A percentile compares a stretch with the other conserved stretches of the same genome.
Conservation (phyloP, 1,139 yeast species). For the Candida albicans region DNA sequence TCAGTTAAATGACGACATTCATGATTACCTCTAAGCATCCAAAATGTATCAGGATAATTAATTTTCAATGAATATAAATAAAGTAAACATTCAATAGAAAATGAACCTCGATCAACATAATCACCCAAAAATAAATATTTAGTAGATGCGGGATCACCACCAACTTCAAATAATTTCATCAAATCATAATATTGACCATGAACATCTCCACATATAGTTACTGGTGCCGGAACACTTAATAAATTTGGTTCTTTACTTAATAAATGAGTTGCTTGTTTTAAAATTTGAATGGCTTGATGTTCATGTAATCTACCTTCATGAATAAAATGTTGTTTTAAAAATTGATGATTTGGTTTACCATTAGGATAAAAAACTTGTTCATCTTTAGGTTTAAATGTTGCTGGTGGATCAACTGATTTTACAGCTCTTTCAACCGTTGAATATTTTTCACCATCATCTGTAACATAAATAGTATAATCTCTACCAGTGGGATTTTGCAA, state of each 20-base stretch:
- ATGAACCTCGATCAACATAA: slow-evolving; percentile 93
- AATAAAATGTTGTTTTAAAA: slow-evolving; percentile 71
- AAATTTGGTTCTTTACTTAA: slow-evolving; percentile 75
- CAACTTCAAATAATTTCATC: slow-evolving; percentile 89
- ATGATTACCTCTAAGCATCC: slow-evolving; percentile 91
- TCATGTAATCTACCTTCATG: slow-evolving; percentile 79
- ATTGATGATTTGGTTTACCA: slow-evolving; percentile 73
- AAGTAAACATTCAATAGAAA: slow-evolving; percentile 83
- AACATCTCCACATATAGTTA: slow-evolving; percentile 94
- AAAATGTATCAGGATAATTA: slow-evolving; percentile 72
- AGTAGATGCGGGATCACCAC: slow-evolving; percentile 81
- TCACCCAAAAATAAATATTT: slow-evolving; percentile 89
- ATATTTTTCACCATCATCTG: slow-evolving; percentile 68
- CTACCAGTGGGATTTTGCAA: slow-evolving; percentile 14
- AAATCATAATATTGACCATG: slow-evolving; percentile 95
- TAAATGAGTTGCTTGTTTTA: slow-evolving; percentile 67
- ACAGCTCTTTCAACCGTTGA: slow-evolving; percentile 73
- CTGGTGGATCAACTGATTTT: slow-evolving; percentile 66
- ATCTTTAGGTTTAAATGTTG: slow-evolving; percentile 63
- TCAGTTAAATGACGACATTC: slow-evolving; percentile 94
- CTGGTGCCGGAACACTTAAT: slow-evolving; percentile 84
- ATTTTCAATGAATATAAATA: slow-evolving; percentile 80
- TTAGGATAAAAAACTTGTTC: slow-evolving; percentile 60
- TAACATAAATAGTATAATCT: slow-evolving; percentile 57
- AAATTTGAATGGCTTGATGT: slow-evolving; percentile 68